Conservation (phyloP, 1,139 yeast genomes). For the Candida tetrigidarum region DNA sequence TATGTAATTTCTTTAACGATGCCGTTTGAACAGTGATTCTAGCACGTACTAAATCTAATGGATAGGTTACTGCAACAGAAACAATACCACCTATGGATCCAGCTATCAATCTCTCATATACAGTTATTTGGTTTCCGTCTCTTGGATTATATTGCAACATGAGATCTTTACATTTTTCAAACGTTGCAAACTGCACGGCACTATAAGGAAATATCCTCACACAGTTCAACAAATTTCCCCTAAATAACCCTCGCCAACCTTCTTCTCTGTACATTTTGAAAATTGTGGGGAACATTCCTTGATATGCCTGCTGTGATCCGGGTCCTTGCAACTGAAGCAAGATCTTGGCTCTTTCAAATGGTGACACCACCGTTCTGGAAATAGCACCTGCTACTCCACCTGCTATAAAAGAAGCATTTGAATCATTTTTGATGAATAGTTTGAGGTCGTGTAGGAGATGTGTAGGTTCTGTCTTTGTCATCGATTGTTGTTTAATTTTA, state of each 20-base stretch:
- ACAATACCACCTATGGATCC: conserved; percentile 85
- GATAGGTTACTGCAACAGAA: conserved; percentile 86
- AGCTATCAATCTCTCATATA: conserved; percentile 62
- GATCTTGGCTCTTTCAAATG: conserved; percentile 93
- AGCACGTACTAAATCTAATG: conserved; percentile 89
- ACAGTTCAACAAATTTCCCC: conserved; percentile 93
- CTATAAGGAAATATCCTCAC: conserved; percentile 90
- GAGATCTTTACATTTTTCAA: conserved; percentile 66
- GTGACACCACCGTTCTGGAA: conserved; percentile 91
- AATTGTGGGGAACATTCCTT: conserved; percentile 79
- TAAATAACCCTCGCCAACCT: conserved; percentile 84
- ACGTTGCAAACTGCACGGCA: conserved; percentile 92
- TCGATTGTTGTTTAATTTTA: conserved; percentile 5
- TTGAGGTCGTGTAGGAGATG: conserved; percentile 23
- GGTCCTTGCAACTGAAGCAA: conserved; percentile 89
- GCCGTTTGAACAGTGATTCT: conserved; percentile 91
- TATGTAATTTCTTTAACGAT: conserved; percentile 54
- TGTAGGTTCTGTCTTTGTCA: conserved; percentile 11
- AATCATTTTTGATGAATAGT: conserved; percentile 45
- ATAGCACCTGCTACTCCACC: conserved; percentile 86
- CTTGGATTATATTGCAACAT: conserved; percentile 34
- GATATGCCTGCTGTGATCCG: conserved; percentile 60
- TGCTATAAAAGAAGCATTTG: conserved; percentile 62
- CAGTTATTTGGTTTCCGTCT: conserved; percentile 39
- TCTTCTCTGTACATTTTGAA: conserved; percentile 84